Percentiles rank a stretch among this genome's conserved stretches.
Evolutionary conservation across 2,329 filamentous ascomycete species (phyloP).

Genomic region (Pseudopithomyces maydicus): DNA sequence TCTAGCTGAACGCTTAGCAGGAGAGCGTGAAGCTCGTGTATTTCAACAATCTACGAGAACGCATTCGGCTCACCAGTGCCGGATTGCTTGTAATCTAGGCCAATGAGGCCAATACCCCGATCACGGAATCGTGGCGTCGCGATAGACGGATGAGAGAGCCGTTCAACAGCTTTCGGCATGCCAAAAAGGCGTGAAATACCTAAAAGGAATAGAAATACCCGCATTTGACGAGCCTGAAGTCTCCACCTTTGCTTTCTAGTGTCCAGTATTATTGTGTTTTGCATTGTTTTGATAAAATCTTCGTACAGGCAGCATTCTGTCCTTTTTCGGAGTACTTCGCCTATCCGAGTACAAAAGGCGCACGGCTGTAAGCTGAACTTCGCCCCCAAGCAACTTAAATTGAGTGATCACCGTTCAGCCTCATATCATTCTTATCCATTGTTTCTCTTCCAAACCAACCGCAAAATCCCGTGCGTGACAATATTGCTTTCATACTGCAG

Average conservation of each 20-base stretch:
- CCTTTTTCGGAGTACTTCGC: too few species aligned
- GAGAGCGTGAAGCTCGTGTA: slow-evolving; percentile 44
- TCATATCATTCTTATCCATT: too few species aligned
- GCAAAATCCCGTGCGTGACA: too few species aligned
- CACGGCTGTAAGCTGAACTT: too few species aligned
- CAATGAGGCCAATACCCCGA: background rate
- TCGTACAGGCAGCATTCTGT: background rate
- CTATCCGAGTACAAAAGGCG: too few species aligned
- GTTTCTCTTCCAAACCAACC: too few species aligned
- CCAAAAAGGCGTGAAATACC: background rate
- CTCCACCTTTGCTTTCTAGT: background rate
- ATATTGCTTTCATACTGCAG: too few species aligned
- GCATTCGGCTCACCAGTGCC: background rate
- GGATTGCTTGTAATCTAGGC: slow-evolving; percentile 7
- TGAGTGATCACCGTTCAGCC: too few species aligned
- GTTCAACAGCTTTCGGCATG: slow-evolving; percentile 5
- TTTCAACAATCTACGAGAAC: slow-evolving; percentile 48
- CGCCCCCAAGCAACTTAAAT: too few species aligned
- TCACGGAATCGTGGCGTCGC: background rate
- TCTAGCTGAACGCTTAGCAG: slow-evolving; percentile 35
- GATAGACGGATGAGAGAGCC: slow-evolving; percentile 3
- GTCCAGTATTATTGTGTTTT: background rate
- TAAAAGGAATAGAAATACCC: background rate
- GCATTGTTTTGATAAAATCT: background rate
- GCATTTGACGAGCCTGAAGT: background rate